Evolutionary conservation across 805 yeast species (phyloP).

Genomic region (Lipomyces orientalis): DNA sequence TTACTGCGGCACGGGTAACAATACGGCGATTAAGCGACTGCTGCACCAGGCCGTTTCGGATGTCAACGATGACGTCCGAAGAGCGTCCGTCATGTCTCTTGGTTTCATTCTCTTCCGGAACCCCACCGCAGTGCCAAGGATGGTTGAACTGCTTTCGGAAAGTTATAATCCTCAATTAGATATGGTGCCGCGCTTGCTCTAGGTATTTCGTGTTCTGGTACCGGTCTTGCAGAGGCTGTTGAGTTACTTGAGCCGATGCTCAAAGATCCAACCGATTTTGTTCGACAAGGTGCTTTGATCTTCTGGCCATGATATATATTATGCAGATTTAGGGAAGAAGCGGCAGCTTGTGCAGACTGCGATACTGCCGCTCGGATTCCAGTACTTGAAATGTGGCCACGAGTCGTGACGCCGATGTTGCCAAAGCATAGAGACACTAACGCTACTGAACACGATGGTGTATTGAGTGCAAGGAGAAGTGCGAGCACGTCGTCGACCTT

Average conservation of each 20-base stretch:
- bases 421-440: slow-evolving; percentile 49
- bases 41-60: slow-evolving; percentile 95
- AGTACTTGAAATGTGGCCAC: slow-evolving; percentile 47
- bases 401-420: slow-evolving; percentile 45
- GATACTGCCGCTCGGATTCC: slow-evolving; percentile 43
- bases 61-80: slow-evolving; percentile 93
- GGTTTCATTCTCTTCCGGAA: slow-evolving; percentile 92
- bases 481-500: slow-evolving; percentile 51
- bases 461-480: slow-evolving; percentile 46
- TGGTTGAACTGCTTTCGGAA: slow-evolving; percentile 89
- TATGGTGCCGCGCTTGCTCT: slow-evolving; percentile 98
- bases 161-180: slow-evolving; percentile 98
- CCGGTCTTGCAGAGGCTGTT: slow-evolving; percentile 84
- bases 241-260: slow-evolving; percentile 91
- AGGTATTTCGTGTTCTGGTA: slow-evolving; percentile 97
- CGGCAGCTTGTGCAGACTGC: slow-evolving; percentile 37
- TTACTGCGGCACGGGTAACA: slow-evolving; percentile 94
- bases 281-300: slow-evolving; percentile 95
- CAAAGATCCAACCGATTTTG: slow-evolving; percentile 94
- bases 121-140: slow-evolving; percentile 92
- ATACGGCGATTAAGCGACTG: slow-evolving; percentile 80
- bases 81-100: slow-evolving; percentile 90
- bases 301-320: slow-evolving; percentile 81
- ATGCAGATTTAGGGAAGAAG: slow-evolving; percentile 36
- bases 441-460: slow-evolving; percentile 42